These are phyloP conservation scores for Selaginella moellendorffii DNA, from an alignment of 75 land plant species.

Conservation along the genomic window DNA sequence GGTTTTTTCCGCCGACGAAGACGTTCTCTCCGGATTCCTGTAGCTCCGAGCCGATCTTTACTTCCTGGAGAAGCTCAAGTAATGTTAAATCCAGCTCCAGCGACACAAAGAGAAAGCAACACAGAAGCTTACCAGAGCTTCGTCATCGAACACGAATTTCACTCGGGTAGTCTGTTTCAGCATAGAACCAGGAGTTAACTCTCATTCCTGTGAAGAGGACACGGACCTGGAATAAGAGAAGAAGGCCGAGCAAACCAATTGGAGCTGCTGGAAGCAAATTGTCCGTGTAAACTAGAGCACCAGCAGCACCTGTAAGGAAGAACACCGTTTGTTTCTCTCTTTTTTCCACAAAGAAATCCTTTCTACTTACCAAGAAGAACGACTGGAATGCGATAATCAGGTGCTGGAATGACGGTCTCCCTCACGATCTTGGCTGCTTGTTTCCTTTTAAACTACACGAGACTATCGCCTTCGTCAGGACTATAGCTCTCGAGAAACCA, in stretches of 20 bases:
- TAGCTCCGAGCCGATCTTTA: conserved; percentile 59
- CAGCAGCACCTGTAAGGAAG: conserved; percentile 47
- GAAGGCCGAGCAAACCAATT: conserved; percentile 73
- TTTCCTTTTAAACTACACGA: conserved; percentile 20
- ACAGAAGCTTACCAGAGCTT: conserved; percentile 46
- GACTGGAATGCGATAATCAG: conserved; percentile 73
- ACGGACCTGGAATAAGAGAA: conserved; percentile 74
- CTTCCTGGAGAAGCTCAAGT: conserved; percentile 45
- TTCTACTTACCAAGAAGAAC: conserved; percentile 60
- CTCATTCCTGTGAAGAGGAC: too few relatives aligned
- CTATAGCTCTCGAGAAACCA: not conserved
- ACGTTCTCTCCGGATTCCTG: conserved; percentile 77
- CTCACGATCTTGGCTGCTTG: conserved; percentile 18
- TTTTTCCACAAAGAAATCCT: too few relatives aligned
- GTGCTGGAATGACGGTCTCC: conserved; percentile 68
- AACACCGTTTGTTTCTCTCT: not conserved
- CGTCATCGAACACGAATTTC: conserved; percentile 78
- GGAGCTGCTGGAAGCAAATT: conserved; percentile 62
- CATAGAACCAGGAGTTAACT: too few relatives aligned
- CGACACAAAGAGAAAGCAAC: not conserved
- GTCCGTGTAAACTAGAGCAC: conserved; percentile 48
- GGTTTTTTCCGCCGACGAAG: conserved; percentile 88
- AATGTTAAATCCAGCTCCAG: not conserved
- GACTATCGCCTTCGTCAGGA: not conserved
- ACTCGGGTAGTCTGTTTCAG: conserved; percentile 65